A percentile compares a stretch with the other conserved stretches of the same genome.
Conservation (phyloP, 2,329 filamentous ascomycete species). For the Ceratocystis smalleyi region DNA sequence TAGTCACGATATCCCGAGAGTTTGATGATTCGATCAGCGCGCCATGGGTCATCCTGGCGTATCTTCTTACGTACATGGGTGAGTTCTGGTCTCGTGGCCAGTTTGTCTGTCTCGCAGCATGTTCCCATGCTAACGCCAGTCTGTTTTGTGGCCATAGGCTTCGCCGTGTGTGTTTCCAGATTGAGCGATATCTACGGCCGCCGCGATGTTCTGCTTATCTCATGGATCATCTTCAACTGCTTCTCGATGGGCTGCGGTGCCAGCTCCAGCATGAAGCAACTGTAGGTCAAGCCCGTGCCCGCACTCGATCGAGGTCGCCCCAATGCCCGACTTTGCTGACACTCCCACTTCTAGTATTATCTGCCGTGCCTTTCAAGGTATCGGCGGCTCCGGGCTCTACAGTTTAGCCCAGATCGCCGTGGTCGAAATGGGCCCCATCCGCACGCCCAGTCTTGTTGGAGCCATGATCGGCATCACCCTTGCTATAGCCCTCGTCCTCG, state of each 20-base stretch:
- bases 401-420: conserved; percentile 43
- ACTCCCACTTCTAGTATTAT: conserved; percentile 31
- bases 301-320: not conserved
- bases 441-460: conserved; percentile 38
- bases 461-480: conserved; percentile 41
- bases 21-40: conserved; percentile 36
- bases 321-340: not conserved
- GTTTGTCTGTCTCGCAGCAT: not conserved
- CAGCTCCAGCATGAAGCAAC: conserved; percentile 33
- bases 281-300: conserved; percentile 27
- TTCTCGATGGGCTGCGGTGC: conserved; percentile 41
- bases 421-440: conserved; percentile 38
- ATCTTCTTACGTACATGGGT: conserved; percentile 43
- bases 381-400: conserved; percentile 47
- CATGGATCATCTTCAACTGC: conserved; percentile 39
- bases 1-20: conserved; percentile 40
- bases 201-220: conserved; percentile 32
- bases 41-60: conserved; percentile 41
- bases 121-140: not conserved
- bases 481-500: conserved; percentile 42
- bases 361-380: conserved; percentile 43
- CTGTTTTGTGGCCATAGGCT: conserved; percentile 25
- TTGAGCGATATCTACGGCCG: conserved; percentile 45
- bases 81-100: conserved; percentile 15
- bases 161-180: conserved; percentile 42